A percentile compares a stretch with the other conserved stretches of the same genome.
Evolutionary conservation across 2,329 filamentous ascomycete species (phyloP).

Genomic region (Ciborinia camelliae): DNA sequence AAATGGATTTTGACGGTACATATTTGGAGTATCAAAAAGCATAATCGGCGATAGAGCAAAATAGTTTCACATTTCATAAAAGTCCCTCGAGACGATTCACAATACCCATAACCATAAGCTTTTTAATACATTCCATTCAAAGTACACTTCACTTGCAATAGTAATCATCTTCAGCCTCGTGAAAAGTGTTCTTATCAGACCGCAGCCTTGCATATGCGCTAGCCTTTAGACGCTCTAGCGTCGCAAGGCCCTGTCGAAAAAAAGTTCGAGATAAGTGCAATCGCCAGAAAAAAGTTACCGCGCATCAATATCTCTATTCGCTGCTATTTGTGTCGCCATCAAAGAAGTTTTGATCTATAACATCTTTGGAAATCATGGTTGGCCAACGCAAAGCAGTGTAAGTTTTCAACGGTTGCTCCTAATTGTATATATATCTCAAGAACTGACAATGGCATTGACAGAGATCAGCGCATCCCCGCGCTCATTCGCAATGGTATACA

Average conservation of each 20-base stretch:
- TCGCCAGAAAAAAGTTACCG: conserved; percentile 20
- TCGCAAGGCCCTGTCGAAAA: conserved; percentile 4
- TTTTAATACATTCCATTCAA: neutral
- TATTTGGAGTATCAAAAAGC: conserved; percentile 13
- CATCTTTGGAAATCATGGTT: conserved; percentile 25
- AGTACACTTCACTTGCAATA: neutral
- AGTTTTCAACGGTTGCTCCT: conserved; percentile 21
- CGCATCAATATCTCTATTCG: conserved; percentile 16
- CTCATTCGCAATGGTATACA: conserved; percentile 88
- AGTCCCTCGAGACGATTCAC: neutral
- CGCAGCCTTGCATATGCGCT: conserved; percentile 13
- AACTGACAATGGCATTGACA: conserved; percentile 38
- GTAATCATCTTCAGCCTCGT: neutral
- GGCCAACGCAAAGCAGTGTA: conserved; percentile 35
- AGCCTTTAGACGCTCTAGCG: neutral
- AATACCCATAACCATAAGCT: conserved; percentile 11
- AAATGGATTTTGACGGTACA: conserved; percentile 7
- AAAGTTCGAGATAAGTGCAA: conserved; percentile 21
- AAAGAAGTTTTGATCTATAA: conserved; percentile 20
- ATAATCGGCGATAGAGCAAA: conserved; percentile 2
- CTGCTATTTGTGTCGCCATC: conserved; percentile 26
- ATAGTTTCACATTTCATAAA: neutral
- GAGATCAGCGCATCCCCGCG: conserved; percentile 85
- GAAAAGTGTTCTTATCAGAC: neutral
- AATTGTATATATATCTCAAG: neutral